Conservation (phyloP, 1,139 yeast species). For the Suhomyces bokatorum region DNA sequence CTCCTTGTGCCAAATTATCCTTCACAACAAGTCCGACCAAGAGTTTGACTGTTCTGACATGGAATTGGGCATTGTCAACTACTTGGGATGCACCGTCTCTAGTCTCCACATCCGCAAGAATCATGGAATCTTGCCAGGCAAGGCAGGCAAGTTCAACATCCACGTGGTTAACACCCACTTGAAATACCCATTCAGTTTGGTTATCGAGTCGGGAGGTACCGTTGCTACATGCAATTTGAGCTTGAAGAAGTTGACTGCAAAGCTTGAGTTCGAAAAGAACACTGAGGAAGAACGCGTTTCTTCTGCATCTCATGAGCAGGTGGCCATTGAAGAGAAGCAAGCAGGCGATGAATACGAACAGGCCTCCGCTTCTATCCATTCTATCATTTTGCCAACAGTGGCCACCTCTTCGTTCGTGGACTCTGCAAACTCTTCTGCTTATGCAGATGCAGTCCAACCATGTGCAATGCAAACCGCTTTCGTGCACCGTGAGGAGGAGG, state of each 20-base stretch:
- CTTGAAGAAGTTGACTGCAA: slow-evolving; percentile 28
- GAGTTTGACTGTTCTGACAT: slow-evolving; percentile 35
- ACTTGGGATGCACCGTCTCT: slow-evolving; percentile 30
- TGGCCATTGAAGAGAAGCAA: not conserved
- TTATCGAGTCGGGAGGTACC: slow-evolving; percentile 25
- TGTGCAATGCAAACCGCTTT: not conserved
- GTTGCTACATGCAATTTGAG: slow-evolving; percentile 29
- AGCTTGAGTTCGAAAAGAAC: not conserved
- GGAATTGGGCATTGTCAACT: slow-evolving; percentile 32
- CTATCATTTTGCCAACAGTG: not conserved
- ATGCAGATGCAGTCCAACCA: not conserved
- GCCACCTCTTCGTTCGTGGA: not conserved
- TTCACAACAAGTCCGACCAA: slow-evolving; percentile 31
- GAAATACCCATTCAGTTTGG: slow-evolving; percentile 36
- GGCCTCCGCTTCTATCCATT: not conserved
- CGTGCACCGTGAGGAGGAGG: not conserved
- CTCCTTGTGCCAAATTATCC: slow-evolving; percentile 33
- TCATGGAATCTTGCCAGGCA: slow-evolving; percentile 36
- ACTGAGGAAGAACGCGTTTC: not conserved
- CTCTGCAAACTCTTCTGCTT: not conserved
- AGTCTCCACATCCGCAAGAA: slow-evolving; percentile 32
- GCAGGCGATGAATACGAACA: not conserved
- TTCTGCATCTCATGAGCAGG: not conserved
- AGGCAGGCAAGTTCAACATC: slow-evolving; percentile 37
- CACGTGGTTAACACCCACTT: slow-evolving; percentile 34